These are phyloP conservation scores for Cytospora mali DNA, from an alignment of 2,329 filamentous ascomycete genomes.

Conservation along the genomic window DNA sequence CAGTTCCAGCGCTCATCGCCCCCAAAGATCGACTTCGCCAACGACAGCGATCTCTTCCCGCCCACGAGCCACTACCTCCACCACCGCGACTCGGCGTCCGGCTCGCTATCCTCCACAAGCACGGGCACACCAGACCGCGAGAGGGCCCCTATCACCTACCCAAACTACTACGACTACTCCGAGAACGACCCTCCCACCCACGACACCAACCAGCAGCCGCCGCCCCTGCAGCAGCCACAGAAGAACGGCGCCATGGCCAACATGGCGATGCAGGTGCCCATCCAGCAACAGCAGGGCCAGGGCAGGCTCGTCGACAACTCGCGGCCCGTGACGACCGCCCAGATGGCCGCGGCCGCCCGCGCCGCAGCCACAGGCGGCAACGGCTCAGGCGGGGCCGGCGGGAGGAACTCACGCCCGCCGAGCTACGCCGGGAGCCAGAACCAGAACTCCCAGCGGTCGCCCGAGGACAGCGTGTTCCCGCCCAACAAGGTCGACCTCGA, in stretches of 20 bases:
- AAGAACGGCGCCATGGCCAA: constrained; percentile 12
- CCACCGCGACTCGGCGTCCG: constrained; percentile 6
- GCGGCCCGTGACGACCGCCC: constrained; percentile 9
- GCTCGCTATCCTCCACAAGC: constrained; percentile 16
- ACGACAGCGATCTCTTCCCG: constrained; percentile 15
- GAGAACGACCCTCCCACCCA: constrained; percentile 9
- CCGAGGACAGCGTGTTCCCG: constrained; percentile 19
- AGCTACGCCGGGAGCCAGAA: constrained; percentile 15
- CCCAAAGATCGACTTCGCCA: constrained; percentile 19
- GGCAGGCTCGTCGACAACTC: constrained; percentile 10
- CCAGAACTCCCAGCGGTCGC: constrained; percentile 19
- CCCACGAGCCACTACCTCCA: constrained; percentile 5
- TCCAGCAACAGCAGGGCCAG: constrained; percentile 25
- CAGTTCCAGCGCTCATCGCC: constrained; percentile 21
- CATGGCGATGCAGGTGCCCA: constrained; percentile 29
- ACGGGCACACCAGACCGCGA: constrained; percentile 2
- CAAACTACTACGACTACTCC: constrained; percentile 27
- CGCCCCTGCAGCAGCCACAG: background rate
- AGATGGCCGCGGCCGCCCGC: constrained; percentile 14
- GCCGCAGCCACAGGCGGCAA: background rate
- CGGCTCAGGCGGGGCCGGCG: background rate
- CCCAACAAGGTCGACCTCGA: constrained; percentile 28
- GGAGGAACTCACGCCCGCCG: constrained; percentile 6
- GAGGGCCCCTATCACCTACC: constrained; percentile 8
- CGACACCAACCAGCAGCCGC: background rate